Evolutionary conservation across 345 rosid genomes (phyloP).

Genomic region (Lepidium aucheri): DNA sequence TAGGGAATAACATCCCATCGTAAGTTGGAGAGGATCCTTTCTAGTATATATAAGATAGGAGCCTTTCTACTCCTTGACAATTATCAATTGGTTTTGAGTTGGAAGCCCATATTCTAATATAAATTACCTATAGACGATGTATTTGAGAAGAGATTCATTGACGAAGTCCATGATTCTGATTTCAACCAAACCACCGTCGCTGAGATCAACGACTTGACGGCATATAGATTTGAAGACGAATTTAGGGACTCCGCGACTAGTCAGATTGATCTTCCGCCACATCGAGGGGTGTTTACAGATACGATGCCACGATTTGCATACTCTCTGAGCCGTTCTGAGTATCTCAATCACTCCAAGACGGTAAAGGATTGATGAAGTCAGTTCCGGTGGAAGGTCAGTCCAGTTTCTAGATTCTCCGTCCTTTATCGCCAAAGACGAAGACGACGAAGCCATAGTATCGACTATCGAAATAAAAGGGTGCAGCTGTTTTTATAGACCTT

Average conservation of each 20-base stretch:
- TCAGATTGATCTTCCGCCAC: slow-evolving; percentile 44
- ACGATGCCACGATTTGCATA: slow-evolving; percentile 48
- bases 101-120: no score
- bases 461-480: neutral
- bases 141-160: no score
- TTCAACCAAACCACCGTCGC: slow-evolving; percentile 36
- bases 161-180: slow-evolving; percentile 1
- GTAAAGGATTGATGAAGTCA: slow-evolving; percentile 35
- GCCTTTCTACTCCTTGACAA: no score
- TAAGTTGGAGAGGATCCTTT: no score
- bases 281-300: slow-evolving; percentile 42
- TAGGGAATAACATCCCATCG: no score
- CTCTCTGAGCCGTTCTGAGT: slow-evolving; percentile 35
- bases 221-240: slow-evolving; percentile 22
- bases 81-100: no score
- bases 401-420: slow-evolving; percentile 27
- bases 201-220: slow-evolving; percentile 45
- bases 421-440: neutral
- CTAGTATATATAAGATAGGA: no score
- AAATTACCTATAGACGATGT: no score
- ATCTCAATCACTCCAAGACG: slow-evolving; percentile 35
- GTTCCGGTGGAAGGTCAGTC: slow-evolving; percentile 45
- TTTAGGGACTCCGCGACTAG: neutral
- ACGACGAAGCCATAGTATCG: neutral
- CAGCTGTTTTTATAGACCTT: neutral